Evolutionary conservation across 2,329 filamentous ascomycete species (phyloP).

Genomic region (Calycina marina): DNA sequence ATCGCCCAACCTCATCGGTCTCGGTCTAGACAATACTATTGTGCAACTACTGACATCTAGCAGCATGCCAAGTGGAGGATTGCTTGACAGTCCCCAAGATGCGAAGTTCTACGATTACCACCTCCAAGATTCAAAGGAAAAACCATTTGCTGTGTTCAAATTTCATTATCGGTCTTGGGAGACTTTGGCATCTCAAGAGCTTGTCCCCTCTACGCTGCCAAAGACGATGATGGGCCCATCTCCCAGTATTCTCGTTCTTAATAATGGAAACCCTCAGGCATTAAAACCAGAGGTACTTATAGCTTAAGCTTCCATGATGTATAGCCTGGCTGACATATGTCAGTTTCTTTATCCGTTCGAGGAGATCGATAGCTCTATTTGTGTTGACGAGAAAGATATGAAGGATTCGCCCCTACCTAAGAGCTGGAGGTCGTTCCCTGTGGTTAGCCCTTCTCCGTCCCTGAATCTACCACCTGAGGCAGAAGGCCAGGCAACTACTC

Average conservation of each 20-base stretch:
- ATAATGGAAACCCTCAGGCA: constrained; percentile 5
- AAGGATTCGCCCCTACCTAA: too few species aligned
- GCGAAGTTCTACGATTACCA: constrained; percentile 37
- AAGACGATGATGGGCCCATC: constrained; percentile 9
- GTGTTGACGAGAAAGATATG: background rate
- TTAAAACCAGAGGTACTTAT: too few species aligned
- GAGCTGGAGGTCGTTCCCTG: too few species aligned
- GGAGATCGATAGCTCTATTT: constrained; percentile 1
- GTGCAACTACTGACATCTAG: constrained; percentile 1
- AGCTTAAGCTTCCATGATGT: too few species aligned
- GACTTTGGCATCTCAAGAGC: constrained; percentile 31
- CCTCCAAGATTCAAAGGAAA: constrained; percentile 34
- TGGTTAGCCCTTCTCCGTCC: too few species aligned
- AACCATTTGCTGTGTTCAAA: constrained; percentile 36
- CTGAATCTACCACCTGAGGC: too few species aligned
- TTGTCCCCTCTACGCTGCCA: constrained; percentile 24
- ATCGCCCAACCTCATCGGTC: constrained; percentile 15
- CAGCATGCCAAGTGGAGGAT: constrained; percentile 37
- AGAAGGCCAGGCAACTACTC: too few species aligned
- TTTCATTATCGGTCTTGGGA: constrained; percentile 42
- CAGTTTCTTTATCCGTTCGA: constrained; percentile 5
- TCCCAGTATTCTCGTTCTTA: constrained; percentile 11
- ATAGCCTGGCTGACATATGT: too few species aligned
- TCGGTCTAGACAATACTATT: background rate
- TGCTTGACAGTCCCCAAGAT: constrained; percentile 36